Conservation (phyloP, 164 flowering plant genomes). For the Stephania yunnanensis region DNA sequence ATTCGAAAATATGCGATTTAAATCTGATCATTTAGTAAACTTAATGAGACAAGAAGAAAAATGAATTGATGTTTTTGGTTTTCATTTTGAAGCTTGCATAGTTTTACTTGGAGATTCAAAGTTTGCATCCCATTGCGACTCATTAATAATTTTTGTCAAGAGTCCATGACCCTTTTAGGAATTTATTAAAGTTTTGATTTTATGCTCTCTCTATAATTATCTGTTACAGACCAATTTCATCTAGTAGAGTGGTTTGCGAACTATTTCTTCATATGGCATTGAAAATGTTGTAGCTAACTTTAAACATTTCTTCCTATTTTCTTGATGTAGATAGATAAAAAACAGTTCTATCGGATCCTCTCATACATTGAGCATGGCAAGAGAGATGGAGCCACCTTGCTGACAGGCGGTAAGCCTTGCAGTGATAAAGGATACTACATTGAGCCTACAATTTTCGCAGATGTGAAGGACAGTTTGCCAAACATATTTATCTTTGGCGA, state of each 20-base stretch:
- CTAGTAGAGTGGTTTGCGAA: no score
- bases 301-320: not conserved
- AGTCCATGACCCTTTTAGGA: no score
- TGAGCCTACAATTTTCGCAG: conserved; percentile 58
- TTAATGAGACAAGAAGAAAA: not conserved
- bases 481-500: no score
- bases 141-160: not conserved
- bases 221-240: no score
- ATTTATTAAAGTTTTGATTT: no score
- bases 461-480: conserved; percentile 39
- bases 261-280: no score
- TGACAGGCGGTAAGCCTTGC: conserved; percentile 36
- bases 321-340: conserved; percentile 36
- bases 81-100: not conserved
- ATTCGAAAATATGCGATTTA: not conserved
- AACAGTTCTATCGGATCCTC: conserved; percentile 43
- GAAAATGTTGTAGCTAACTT: no score
- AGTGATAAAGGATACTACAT: conserved; percentile 54
- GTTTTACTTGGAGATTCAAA: not conserved
- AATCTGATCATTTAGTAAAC: not conserved
- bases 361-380: conserved; percentile 53
- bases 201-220: no score
- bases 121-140: not conserved
- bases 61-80: not conserved
- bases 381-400: conserved; percentile 59